Base-by-base conservation (phyloP, 2,329 filamentous ascomycete species). In the Zelopaecilomyces penicillatus region DNA sequence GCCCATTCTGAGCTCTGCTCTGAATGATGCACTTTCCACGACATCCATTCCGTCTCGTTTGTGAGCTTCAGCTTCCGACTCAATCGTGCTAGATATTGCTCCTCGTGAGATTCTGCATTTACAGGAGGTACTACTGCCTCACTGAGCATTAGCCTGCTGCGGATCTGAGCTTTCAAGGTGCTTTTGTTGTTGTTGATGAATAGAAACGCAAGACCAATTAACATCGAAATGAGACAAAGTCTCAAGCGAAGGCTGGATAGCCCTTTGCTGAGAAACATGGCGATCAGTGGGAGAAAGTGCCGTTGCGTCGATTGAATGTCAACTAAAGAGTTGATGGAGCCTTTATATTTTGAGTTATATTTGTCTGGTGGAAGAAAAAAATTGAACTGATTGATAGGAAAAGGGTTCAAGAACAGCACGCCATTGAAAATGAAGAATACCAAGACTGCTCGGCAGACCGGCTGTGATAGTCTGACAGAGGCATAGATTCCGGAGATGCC, bases 21-120 rank as follows among this genome's bases (percentile, higher is more conserved):
- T 29, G 54, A 52, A 4, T 54, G 54, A 8, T 55, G 54, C n/a
- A 65, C 52, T 49, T 56, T 56, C 62, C 62, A 64, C 3, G 59
- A 57, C 34, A 57, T 53, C 64, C 64, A 66, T 12, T 55, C 54
- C 2, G 61, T 60, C 34, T 59, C 49, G 7, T 62, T 57, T 5
- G 60, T 59, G 27, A 65, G 52, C 6, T 54, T 52, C 30, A 59
- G 56, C 4, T 52, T 51, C 6, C 52, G 53, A 19, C 48, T 55
- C 8, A 65, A 43, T 4, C 60, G 52, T 27, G 54, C 54, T 30
- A 65, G 41, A 43, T 64, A 64, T 42, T 61, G 53, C 9, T 63
- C 63, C 49, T 66, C 61, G 9, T 58, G 52, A 5, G 56, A 50
- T 4, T 52, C 19, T 19, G 19, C 19, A 19, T 19, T 19, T 19